Evolutionary conservation across 2,329 filamentous ascomycete species (phyloP).

Genomic region (Balansia obtecta): DNA sequence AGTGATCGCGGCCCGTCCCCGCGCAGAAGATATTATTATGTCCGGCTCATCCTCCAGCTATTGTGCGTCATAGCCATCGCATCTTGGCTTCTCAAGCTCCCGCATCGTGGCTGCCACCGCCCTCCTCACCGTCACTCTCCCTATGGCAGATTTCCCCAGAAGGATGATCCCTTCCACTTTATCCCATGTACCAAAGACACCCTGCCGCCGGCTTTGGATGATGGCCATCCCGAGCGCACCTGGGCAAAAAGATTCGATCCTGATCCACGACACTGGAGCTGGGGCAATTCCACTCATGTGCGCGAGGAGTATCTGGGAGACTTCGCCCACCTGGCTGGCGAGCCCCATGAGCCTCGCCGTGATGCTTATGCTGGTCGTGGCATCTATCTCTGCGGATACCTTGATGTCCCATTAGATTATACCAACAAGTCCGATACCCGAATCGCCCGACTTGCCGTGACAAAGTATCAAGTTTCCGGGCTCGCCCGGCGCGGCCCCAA

Average conservation of each 20-base stretch:
- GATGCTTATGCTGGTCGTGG: conserved; percentile 27
- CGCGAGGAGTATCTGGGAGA: neutral
- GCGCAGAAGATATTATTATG: neutral
- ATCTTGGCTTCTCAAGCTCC: neutral
- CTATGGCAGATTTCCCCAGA: conserved; percentile 22
- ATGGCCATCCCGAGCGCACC: conserved; percentile 21
- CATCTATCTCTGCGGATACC: conserved; percentile 35
- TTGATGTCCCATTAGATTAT: conserved; percentile 36
- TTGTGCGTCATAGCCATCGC: conserved; percentile 1
- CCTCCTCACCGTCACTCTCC: conserved; percentile 4
- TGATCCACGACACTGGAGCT: conserved; percentile 32
- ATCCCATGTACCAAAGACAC: conserved; percentile 32
- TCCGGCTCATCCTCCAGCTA: neutral
- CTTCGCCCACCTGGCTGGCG: too few species aligned
- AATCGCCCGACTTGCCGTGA: conserved; percentile 34
- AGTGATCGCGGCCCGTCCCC: neutral
- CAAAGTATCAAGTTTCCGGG: conserved; percentile 35
- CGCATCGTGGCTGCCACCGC: conserved; percentile 4
- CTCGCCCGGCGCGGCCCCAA: conserved; percentile 16
- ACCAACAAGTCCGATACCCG: conserved; percentile 30
- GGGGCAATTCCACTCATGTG: conserved; percentile 20
- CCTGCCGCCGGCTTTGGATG: conserved; percentile 28
- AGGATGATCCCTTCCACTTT: conserved; percentile 33
- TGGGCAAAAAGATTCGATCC: conserved; percentile 32
- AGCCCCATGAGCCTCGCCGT: conserved; percentile 4